A percentile compares a stretch with the other conserved stretches of the same genome.
Evolutionary conservation across 495 filamentous ascomycete species (phyloP).

Genomic region (Neurospora pannonica): DNA sequence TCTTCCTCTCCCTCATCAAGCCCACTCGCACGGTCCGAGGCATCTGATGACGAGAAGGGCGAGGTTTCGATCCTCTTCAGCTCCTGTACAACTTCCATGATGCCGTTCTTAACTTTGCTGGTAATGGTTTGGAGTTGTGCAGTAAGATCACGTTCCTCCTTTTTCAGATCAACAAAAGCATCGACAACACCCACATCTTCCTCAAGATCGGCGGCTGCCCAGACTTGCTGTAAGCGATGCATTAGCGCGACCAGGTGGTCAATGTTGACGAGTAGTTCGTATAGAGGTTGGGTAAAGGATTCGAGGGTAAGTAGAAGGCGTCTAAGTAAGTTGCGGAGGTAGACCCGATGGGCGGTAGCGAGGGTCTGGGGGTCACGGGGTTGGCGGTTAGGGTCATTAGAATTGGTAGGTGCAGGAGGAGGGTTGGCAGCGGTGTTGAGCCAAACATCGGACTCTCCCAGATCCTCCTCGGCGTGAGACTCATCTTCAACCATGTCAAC

Average conservation of each 20-base stretch:
- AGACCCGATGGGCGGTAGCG: constrained; percentile 64
- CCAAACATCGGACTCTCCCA: not conserved
- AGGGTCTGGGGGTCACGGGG: constrained; percentile 73
- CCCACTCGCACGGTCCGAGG: not conserved
- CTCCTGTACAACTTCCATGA: constrained; percentile 51
- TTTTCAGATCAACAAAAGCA: constrained; percentile 55
- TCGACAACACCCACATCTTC: constrained; percentile 70
- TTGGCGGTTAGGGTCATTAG: constrained; percentile 9
- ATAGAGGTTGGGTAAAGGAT: constrained; percentile 60
- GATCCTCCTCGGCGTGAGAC: constrained; percentile 3
- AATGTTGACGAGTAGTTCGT: constrained; percentile 57
- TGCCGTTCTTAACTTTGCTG: constrained; percentile 44
- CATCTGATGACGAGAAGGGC: not conserved
- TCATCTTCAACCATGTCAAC: constrained; percentile 13
- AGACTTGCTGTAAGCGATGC: constrained; percentile 59
- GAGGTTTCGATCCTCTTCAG: constrained; percentile 29
- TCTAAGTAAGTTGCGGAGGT: constrained; percentile 55
- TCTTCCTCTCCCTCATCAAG: constrained; percentile 10
- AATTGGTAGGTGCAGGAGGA: not conserved
- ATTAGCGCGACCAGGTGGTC: constrained; percentile 72
- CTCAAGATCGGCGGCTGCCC: constrained; percentile 66
- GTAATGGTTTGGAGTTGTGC: constrained; percentile 46
- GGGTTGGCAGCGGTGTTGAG: not conserved
- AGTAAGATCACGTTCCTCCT: constrained; percentile 57
- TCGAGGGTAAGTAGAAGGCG: constrained; percentile 62